These are phyloP conservation scores for Vanderwaltozyma verrucispora DNA, from an alignment of 805 yeast genomes.

Conservation along the genomic window DNA sequence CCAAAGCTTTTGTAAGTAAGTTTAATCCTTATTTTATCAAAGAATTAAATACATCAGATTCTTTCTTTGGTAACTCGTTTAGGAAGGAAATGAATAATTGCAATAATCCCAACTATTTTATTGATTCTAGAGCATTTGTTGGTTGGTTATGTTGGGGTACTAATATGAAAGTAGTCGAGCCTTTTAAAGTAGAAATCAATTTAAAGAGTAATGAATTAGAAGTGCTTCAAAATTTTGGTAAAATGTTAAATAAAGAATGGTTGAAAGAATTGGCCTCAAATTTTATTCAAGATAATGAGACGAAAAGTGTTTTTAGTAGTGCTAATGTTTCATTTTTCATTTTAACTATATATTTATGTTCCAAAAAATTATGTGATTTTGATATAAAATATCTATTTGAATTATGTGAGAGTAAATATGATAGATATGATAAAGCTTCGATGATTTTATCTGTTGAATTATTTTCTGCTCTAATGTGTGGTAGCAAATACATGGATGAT, in stretches of 20 bases:
- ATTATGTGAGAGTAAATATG: slow-evolving; percentile 41
- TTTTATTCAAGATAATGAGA: slow-evolving; percentile 59
- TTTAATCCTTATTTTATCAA: slow-evolving; percentile 35
- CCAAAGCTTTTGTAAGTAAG: slow-evolving; percentile 33
- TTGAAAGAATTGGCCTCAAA: slow-evolving; percentile 37
- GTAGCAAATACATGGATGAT: slow-evolving; percentile 34
- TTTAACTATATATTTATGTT: slow-evolving; percentile 38
- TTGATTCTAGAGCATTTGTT: slow-evolving; percentile 44
- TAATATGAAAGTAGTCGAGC: slow-evolving; percentile 32
- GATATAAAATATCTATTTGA: slow-evolving; percentile 43
- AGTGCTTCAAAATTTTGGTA: slow-evolving; percentile 36
- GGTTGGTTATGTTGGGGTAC: slow-evolving; percentile 78
- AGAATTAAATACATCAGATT: slow-evolving; percentile 34
- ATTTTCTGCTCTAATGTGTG: slow-evolving; percentile 48
- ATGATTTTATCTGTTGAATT: slow-evolving; percentile 71
- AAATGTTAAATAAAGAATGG: slow-evolving; percentile 46
- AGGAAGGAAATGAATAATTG: slow-evolving; percentile 41
- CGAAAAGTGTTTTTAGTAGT: slow-evolving; percentile 55
- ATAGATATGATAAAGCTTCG: slow-evolving; percentile 58
- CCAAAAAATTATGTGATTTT: slow-evolving; percentile 33
- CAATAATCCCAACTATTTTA: slow-evolving; percentile 38
- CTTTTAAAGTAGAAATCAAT: slow-evolving; percentile 23
- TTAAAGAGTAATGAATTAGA: slow-evolving; percentile 35
- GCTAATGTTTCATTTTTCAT: slow-evolving; percentile 50
- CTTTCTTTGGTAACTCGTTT: slow-evolving; percentile 34